A percentile compares a stretch with the other conserved stretches of the same genome.
phyloP scores from a whole-genome alignment of 768 basidiomycete genomes.

The Tricholoma furcatifolium region DNA sequence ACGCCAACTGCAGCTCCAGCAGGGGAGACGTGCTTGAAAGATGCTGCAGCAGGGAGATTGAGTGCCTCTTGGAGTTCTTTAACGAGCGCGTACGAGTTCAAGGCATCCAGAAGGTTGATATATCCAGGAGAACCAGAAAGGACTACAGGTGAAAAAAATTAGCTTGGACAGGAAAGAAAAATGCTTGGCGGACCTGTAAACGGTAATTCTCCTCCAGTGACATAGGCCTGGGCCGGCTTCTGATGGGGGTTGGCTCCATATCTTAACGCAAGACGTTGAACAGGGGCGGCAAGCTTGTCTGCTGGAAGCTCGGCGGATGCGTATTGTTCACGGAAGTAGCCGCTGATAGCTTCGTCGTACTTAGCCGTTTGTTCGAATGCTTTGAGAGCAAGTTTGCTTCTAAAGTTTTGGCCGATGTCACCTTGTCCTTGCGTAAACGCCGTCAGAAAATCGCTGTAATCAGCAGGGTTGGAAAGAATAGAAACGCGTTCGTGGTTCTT shows the following conservation, averaged over 20 bases:
- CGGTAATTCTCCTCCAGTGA: constrained; percentile 83
- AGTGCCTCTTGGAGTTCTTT: constrained; percentile 90
- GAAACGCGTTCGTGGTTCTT: constrained; percentile 96
- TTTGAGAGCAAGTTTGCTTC: constrained; percentile 86
- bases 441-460: constrained; percentile 80
- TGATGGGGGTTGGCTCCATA: constrained; percentile 99
- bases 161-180: not conserved
- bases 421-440: constrained; percentile 77
- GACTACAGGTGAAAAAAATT: constrained; percentile 42
- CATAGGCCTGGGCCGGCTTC: constrained; percentile 96
- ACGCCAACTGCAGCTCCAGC: constrained; percentile 95
- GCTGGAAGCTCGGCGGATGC: constrained; percentile 71
- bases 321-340: constrained; percentile 96
- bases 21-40: constrained; percentile 99
- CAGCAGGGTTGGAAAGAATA: constrained; percentile 83
- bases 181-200: constrained; percentile 71
- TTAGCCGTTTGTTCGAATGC: constrained; percentile 96
- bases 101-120: constrained; percentile 96
- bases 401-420: constrained; percentile 66
- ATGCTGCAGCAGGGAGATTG: constrained; percentile 90
- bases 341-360: constrained; percentile 95
- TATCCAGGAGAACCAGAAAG: constrained; percentile 95
- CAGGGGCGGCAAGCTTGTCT: constrained; percentile 62
- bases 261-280: constrained; percentile 83
- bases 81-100: constrained; percentile 96